Evolutionary conservation across 495 filamentous ascomycete genomes (phyloP), one percentile per base, ranked within the genome.

Genomic region (Delitschia confertaspora): DNA sequence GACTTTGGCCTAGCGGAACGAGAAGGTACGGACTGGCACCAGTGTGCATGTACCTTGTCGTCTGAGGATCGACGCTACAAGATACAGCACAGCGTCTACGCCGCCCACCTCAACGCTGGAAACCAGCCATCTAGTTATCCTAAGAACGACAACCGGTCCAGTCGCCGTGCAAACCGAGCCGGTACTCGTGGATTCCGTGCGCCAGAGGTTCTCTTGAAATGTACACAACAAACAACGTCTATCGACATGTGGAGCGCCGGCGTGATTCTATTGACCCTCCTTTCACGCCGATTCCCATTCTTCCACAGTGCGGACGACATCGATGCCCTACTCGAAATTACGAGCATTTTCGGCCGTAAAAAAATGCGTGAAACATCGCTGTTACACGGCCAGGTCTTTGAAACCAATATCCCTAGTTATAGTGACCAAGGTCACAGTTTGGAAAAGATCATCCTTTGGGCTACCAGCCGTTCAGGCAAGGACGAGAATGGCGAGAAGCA

Each of bases 211-310:
- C 74, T 98, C 0, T 83, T 98, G 64, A 98, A 98, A 64, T 98
- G 91, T 63, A 96, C 93, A 1, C 80, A 83, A 29, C 91, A 98
- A 63, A 94, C 83, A n/a, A 87, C 83, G 6, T 51, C 53, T 18
- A 89, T 98, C 51, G 91, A 98, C 61, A 82, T 98, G 56, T 98
- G 91, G 91, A 94, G 87, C 10, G 88, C 80, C 0, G 91, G 91
- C 16, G 87, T 98, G 6, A 93, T 96, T 45, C 75, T 98, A 1
- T 67, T 98, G 9, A 96, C 91, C 1, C 78, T 98, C 33, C 72
- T 98, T 6, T 83, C 84, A 10, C 79, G 78, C 38, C 82, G 91
- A 5, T 98, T 98, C 53, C 91, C 91, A 29, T 98, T 98, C 67
- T 98, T 98, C 72, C 94, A 98, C 65, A 89, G 83, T 26, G 80